A percentile compares a stretch with the other conserved stretches of the same genome.
Evolutionary conservation across 2,329 filamentous ascomycete genomes (phyloP).

Genomic region (Falciphora oryzae): DNA sequence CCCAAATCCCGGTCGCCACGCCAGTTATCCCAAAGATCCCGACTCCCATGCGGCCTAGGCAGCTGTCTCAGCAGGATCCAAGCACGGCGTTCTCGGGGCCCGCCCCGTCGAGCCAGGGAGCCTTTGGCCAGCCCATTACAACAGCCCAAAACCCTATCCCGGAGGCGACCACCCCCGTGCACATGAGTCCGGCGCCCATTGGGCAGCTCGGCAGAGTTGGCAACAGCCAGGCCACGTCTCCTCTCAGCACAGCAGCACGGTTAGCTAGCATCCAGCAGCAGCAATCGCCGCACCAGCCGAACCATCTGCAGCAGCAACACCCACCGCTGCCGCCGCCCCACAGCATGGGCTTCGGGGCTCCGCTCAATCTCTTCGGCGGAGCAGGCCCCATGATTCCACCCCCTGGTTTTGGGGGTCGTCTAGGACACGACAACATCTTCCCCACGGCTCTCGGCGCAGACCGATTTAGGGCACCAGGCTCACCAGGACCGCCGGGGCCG

Average conservation of each 20-base stretch:
- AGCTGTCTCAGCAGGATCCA: slow-evolving; percentile 72
- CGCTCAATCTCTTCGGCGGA: slow-evolving; percentile 22
- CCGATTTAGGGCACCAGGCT: slow-evolving; percentile 17
- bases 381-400: slow-evolving; percentile 34
- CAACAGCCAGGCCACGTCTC: slow-evolving; percentile 48
- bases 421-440: slow-evolving; percentile 35
- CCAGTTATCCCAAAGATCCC: slow-evolving; percentile 78
- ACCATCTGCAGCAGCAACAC: slow-evolving; percentile 4
- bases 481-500: slow-evolving; percentile 1
- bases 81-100: slow-evolving; percentile 30
- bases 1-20: slow-evolving; percentile 71
- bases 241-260: slow-evolving; percentile 43
- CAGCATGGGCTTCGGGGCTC: slow-evolving; percentile 40
- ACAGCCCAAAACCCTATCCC: slow-evolving; percentile 53
- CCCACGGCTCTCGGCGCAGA: slow-evolving; percentile 25
- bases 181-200: slow-evolving; percentile 59
- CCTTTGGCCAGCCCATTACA: background rate
- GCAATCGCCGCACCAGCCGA: background rate
- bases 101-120: slow-evolving; percentile 47
- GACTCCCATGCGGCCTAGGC: slow-evolving; percentile 70
- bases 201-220: slow-evolving; percentile 39
- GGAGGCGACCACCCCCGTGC: slow-evolving; percentile 56
- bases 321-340: slow-evolving; percentile 33
- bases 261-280: background rate
- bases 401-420: slow-evolving; percentile 47